Conservation (phyloP, 106 monocot species). For the Chionographis japonica region DNA sequence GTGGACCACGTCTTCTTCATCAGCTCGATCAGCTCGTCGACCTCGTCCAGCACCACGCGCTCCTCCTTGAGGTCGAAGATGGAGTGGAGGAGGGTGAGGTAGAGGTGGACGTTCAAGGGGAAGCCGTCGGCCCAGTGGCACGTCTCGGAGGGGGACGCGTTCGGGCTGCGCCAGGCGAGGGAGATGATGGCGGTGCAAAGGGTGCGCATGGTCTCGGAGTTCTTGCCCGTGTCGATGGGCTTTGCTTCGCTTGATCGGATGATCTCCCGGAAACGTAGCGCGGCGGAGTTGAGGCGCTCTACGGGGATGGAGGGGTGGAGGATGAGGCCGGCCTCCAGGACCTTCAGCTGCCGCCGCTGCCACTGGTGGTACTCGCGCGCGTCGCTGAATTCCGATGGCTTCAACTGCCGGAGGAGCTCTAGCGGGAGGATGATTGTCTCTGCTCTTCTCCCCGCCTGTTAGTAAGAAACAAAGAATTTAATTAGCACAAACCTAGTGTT, state of each 20-base stretch:
- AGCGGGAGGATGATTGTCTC: conserved; percentile 45
- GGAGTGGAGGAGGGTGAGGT: conserved; percentile 33
- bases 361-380: conserved; percentile 32
- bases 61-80: conserved; percentile 35
- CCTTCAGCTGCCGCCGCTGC: conserved; percentile 39
- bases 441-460: conserved; percentile 34
- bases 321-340: conserved; percentile 39
- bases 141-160: not conserved
- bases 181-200: conserved; percentile 25
- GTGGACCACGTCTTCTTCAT: conserved; percentile 46
- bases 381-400: conserved; percentile 39
- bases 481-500: not conserved
- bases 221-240: conserved; percentile 39
- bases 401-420: conserved; percentile 49
- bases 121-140: conserved; percentile 48
- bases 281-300: conserved; percentile 21
- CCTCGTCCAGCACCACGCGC: conserved; percentile 35
- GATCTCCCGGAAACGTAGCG: conserved; percentile 25
- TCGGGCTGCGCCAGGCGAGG: conserved; percentile 26
- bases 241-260: conserved; percentile 15
- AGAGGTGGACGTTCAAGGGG: conserved; percentile 39
- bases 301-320: conserved; percentile 28
- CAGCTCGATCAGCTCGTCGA: conserved; percentile 49
- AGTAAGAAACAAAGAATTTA: not conserved
- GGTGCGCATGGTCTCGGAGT: conserved; percentile 31